Evolutionary conservation across 306 rosid genomes (phyloP).

Genomic region (Lathyrus aphaca): DNA sequence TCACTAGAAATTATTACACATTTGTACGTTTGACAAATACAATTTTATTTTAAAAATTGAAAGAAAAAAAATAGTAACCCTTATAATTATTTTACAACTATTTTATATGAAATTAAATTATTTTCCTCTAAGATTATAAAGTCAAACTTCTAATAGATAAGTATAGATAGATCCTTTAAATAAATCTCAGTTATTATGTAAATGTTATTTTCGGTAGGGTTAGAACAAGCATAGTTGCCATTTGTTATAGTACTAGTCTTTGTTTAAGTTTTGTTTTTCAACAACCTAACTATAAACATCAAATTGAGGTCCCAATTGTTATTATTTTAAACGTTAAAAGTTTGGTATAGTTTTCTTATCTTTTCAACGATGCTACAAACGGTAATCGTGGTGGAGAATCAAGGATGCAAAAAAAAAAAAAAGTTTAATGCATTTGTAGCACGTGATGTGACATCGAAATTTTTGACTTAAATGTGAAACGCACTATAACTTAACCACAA

Average conservation of each 20-base stretch:
- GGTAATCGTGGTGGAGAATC: slow-evolving; percentile 58
- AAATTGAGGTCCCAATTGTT: slow-evolving; percentile 1
- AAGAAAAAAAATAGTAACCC: too few species aligned
- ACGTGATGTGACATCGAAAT: slow-evolving; percentile 22
- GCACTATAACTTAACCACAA: not conserved
- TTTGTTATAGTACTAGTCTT: not conserved
- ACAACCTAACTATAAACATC: slow-evolving; percentile 36
- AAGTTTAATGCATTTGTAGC: not conserved
- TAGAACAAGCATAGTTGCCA: slow-evolving; percentile 7
- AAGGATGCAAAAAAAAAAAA: not conserved
- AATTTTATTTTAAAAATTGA: too few species aligned
- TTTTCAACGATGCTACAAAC: slow-evolving; percentile 32
- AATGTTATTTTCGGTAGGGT: too few species aligned
- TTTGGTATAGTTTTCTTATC: slow-evolving; percentile 30
- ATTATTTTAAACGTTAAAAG: not conserved
- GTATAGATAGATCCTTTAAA: too few species aligned
- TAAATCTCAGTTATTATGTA: too few species aligned
- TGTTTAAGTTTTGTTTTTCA: slow-evolving; percentile 10
- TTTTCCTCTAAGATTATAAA: too few species aligned
- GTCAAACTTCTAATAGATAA: too few species aligned
- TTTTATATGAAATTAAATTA: too few species aligned
- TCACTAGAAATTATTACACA: too few species aligned
- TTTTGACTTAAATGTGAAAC: slow-evolving; percentile 42
- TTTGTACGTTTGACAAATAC: too few species aligned
- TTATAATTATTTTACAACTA: too few species aligned